Evolutionary conservation across 306 rosid species (phyloP).

Genomic region (Urtica urens): DNA sequence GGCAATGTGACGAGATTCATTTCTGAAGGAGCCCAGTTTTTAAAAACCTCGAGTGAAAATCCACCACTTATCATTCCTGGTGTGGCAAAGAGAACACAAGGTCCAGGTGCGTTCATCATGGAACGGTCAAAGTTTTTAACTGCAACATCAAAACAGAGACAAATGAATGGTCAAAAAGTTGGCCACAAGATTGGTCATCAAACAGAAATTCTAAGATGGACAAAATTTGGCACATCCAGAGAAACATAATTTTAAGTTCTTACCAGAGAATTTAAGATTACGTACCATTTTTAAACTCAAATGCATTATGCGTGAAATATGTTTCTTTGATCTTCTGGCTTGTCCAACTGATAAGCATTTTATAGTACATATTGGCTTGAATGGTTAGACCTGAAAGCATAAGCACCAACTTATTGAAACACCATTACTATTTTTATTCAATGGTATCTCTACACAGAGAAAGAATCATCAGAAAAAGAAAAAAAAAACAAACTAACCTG

Average conservation of each 20-base stretch:
- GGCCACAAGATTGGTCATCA: conserved; percentile 5
- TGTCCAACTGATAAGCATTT: conserved; percentile 91
- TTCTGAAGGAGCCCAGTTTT: conserved; percentile 91
- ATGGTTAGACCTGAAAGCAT: conserved; percentile 62
- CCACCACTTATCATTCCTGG: conserved; percentile 94
- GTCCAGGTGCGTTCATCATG: conserved; percentile 75
- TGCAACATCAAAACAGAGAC: conserved; percentile 33
- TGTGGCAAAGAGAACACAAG: conserved; percentile 97
- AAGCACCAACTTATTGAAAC: neutral
- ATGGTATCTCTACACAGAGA: too few species aligned
- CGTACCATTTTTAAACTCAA: conserved; percentile 77
- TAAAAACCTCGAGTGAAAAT: conserved; percentile 83
- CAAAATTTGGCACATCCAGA: neutral
- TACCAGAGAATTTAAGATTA: too few species aligned
- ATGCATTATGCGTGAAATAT: conserved; percentile 57
- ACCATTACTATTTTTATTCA: neutral
- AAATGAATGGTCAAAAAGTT: conserved; percentile 10
- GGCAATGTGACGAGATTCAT: conserved; percentile 66
- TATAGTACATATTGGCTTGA: conserved; percentile 86
- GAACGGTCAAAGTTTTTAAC: conserved; percentile 73
- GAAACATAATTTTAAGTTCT: neutral
- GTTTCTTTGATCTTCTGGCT: conserved; percentile 88
- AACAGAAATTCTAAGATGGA: conserved; percentile 6
- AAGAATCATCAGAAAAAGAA: neutral
- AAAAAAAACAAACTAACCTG: conserved; percentile 39